Evolutionary conservation across 2,329 filamentous ascomycete species (phyloP).

Genomic region (Penicillium sp.): DNA sequence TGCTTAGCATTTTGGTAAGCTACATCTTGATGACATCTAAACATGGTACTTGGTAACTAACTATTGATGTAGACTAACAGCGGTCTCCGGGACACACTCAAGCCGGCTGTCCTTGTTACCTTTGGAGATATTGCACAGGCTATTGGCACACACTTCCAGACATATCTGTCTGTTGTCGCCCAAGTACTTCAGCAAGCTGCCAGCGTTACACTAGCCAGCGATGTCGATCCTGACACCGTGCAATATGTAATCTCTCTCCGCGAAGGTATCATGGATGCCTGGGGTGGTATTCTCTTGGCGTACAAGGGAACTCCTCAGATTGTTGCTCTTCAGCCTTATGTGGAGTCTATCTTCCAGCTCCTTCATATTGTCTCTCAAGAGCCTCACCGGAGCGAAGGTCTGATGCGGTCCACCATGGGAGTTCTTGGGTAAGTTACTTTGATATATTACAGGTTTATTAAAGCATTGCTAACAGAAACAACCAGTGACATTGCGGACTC

Average conservation of each 20-base stretch:
- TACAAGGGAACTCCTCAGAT: constrained; percentile 69
- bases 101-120: constrained; percentile 95
- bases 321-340: constrained; percentile 67
- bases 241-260: constrained; percentile 93
- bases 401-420: constrained; percentile 93
- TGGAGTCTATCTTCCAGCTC: constrained; percentile 82
- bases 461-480: constrained; percentile 32
- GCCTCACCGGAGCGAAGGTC: constrained; percentile 80
- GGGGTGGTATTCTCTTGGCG: constrained; percentile 92
- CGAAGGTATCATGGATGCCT: constrained; percentile 98
- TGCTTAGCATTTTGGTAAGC: constrained; percentile 59
- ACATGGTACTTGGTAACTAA: constrained; percentile 35
- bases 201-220: constrained; percentile 70
- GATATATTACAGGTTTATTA: not conserved
- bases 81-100: constrained; percentile 54
- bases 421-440: constrained; percentile 74
- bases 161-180: constrained; percentile 86
- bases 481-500: constrained; percentile 84
- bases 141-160: constrained; percentile 87
- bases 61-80: constrained; percentile 47
- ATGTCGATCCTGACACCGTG: constrained; percentile 89
- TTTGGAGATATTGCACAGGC: constrained; percentile 97
- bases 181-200: constrained; percentile 92
- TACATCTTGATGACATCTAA: not conserved
- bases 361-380: constrained; percentile 77